Base-by-base conservation (phyloP, 2,329 filamentous ascomycete genomes). In the Curvularia lunata region DNA sequence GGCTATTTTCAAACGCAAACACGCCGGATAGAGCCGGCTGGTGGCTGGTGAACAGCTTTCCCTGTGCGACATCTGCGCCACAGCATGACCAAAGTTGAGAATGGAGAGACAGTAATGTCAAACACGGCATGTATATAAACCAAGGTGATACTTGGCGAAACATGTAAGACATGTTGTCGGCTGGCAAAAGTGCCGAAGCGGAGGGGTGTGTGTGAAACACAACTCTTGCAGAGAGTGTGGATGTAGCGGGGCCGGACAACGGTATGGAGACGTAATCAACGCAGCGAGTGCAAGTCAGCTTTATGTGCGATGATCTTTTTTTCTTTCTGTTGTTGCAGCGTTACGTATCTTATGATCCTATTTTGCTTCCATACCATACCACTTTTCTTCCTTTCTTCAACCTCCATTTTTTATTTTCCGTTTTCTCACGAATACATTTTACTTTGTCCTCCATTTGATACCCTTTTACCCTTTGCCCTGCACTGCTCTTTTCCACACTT, bases 1-100 rank as follows among this genome's bases (percentile, higher is more conserved):
- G 73, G 72, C 1, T 76, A 75, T 56, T 76, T 75, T 41, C 67
- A 73, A 54, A 68, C 71, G 42, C 72, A 76, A 57, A 64, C 69
- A 28, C 62, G 69, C 9, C 58, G 61, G 18, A 50, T 69, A 32
- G 67, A 69, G 30, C 64, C 63, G 2, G 63, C 63, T 7, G 63
- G 64, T 6, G 63, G 65, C 4, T 71, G 65, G 64, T 71, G 59
- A 64, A 47, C 10, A 25, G 16, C 23, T 13, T 45, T 18, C 28
- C 28, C 8, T 42, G 18, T n/a, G 13, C 23, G 34, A 27, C n/a
- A 25, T 47, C 16, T 13, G 25, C 16, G 6, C 42, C n/a, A 30
- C 28, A 53, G 34, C 34, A 37, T 37, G 34, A 37, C 2, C 16
- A 37, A n/a, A 9, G 34, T 7, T 37, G 3, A 5, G 6, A 37